These are phyloP conservation scores for Diaporthe sp. DNA, from an alignment of 2,329 filamentous ascomycete genomes.

Conservation along the genomic window DNA sequence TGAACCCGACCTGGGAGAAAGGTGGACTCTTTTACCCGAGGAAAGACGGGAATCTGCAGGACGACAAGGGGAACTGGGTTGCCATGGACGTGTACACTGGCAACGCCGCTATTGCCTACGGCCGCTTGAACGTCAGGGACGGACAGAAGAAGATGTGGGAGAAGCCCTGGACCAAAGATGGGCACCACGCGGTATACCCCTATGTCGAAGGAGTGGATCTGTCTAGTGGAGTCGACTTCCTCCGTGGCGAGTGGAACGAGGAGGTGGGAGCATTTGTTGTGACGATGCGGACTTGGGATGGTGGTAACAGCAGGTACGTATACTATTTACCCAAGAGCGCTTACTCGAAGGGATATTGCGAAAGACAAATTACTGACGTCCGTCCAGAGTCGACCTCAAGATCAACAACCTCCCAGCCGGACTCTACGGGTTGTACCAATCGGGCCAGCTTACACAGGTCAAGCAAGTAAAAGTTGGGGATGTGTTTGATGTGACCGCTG, in stretches of 20 bases:
- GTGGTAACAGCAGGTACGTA: conserved; percentile 14
- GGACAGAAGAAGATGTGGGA: conserved; percentile 54
- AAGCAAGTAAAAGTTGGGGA: background rate
- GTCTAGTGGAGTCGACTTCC: conserved; percentile 23
- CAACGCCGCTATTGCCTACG: conserved; percentile 53
- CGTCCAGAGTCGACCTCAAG: background rate
- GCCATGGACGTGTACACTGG: conserved; percentile 53
- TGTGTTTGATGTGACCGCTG: background rate
- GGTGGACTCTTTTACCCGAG: conserved; percentile 53
- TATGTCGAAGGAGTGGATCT: conserved; percentile 20
- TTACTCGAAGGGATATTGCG: background rate
- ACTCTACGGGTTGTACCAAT: conserved; percentile 25
- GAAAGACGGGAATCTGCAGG: conserved; percentile 43
- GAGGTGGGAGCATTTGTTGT: conserved; percentile 7
- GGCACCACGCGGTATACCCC: conserved; percentile 24
- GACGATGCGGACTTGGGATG: conserved; percentile 33
- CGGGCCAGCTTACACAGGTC: conserved; percentile 2
- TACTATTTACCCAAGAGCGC: no score
- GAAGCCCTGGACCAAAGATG: conserved; percentile 47
- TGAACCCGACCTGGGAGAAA: conserved; percentile 50
- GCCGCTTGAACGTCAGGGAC: conserved; percentile 52
- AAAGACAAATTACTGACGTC: background rate
- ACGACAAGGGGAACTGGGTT: conserved; percentile 45
- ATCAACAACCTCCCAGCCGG: conserved; percentile 28
- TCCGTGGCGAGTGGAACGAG: conserved; percentile 31